Base-by-base conservation (phyloP, 129 eudicot genomes). In the Ambrosia artemisiifolia region DNA sequence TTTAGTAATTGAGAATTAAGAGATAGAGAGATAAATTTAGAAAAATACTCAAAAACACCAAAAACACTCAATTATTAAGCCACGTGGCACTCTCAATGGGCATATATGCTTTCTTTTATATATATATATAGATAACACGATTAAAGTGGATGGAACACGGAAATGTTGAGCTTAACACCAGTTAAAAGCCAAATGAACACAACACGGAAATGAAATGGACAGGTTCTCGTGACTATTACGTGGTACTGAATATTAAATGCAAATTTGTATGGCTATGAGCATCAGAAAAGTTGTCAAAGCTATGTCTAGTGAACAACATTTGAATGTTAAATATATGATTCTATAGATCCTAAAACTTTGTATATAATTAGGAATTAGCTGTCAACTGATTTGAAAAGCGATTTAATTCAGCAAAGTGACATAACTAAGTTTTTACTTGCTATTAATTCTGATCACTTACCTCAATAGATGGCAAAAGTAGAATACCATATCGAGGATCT, bases 391-490 rank as follows among this genome's bases (percentile, higher is more conserved):
- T 20, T 20, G 36, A n/a, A 28, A 24, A 56, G 19, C 14, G 11
- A 35, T 56, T 33, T 56, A 11, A 20, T 55, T 55, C 20, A 55
- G 62, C n/a, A 9, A 20, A 19, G 13, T 19, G 62, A 20, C 34
- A 55, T 19, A 55, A 19, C 8, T 19, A 55, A 14, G 4, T 19
- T 19, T 55, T 55, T 57, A 30, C 17, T 57, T 11, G 16, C 5
- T 28, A n/a, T 20, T 30, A 33, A 7, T 63, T 60, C 71, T 59
- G 49, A 59, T 49, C 30, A 16, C 54, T 67, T 76, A 89, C 96
- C 93, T 85, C 96, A 47, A 94, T 90, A 35, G 96, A 94, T 68
- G 96, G 98, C 89, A 85, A 77, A 66, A 94, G 92, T 64, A 94
- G 70, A 40, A 82, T 80, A 67, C 91, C 82, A 71, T 87, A 90